Evolutionary conservation across 345 rosid genomes (phyloP).

Genomic region (Eucalyptus regnans): DNA sequence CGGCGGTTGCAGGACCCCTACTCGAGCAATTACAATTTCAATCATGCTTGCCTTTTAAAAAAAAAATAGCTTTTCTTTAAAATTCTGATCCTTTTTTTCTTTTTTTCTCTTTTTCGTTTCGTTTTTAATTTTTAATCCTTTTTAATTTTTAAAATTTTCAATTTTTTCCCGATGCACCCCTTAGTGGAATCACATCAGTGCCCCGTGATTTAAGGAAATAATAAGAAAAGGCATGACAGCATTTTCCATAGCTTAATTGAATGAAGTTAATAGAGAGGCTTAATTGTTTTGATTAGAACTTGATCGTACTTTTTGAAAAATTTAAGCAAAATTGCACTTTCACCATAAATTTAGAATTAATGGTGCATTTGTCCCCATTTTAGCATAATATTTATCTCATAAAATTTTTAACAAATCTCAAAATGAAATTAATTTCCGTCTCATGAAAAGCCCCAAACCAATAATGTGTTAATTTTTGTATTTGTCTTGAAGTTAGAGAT

Average conservation of each 20-base stretch:
- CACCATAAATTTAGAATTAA: not conserved
- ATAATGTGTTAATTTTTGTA: not conserved
- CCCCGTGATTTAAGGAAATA: not conserved
- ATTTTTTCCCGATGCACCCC: too few relatives aligned
- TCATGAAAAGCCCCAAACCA: not conserved
- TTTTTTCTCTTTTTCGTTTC: not conserved
- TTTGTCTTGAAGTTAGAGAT: not conserved
- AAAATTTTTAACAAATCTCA: not conserved
- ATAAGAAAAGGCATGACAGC: not conserved
- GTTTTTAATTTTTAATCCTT: too few relatives aligned
- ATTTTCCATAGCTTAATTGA: not conserved
- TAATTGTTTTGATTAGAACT: not conserved
- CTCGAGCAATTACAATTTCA: not conserved
- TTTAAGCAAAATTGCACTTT: not conserved
- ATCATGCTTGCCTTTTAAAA: not conserved
- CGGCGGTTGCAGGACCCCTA: fast-evolving
- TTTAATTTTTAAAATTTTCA: too few relatives aligned
- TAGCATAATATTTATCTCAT: not conserved
- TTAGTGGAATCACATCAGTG: not conserved
- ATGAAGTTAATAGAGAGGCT: not conserved
- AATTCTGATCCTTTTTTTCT: not conserved
- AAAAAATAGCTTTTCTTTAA: not conserved
- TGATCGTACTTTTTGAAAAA: not conserved
- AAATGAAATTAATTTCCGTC: not conserved
- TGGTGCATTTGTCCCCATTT: not conserved